Conservation (phyloP, 257 asterid species). For the Jasminum sambac region DNA sequence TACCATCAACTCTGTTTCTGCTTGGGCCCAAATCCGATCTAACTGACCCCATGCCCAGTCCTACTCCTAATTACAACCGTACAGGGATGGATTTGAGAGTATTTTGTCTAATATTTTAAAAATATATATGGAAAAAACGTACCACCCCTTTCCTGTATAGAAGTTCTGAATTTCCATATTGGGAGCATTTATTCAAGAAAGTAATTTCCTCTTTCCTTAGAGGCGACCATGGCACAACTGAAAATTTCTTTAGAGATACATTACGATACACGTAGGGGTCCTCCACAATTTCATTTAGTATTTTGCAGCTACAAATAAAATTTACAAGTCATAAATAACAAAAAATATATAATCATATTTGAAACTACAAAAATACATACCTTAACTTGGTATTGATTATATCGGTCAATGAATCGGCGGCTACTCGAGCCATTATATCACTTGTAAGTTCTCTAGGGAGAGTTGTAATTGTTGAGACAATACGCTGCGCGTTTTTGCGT, state of each 20-base stretch:
- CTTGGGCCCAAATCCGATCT: too few species aligned
- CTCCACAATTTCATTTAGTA: background rate
- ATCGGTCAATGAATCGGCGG: background rate
- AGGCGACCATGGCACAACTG: background rate
- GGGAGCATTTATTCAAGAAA: background rate
- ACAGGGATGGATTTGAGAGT: too few species aligned
- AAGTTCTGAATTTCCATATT: background rate
- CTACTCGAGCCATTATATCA: background rate
- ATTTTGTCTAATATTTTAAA: too few species aligned
- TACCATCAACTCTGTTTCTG: too few species aligned
- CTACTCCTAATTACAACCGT: too few species aligned
- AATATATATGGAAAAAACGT: too few species aligned
- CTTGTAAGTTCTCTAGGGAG: background rate
- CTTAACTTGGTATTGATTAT: background rate
- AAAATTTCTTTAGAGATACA: background rate
- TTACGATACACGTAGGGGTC: background rate
- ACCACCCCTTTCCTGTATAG: constrained; percentile 1
- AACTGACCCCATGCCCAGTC: too few species aligned
- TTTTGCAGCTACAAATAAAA: background rate
- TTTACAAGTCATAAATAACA: background rate
- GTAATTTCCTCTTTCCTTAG: background rate
- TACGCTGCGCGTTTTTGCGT: background rate
- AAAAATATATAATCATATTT: too few species aligned
- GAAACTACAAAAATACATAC: background rate
- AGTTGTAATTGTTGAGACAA: background rate